These are phyloP conservation scores for Acer yangbiense DNA, from an alignment of 345 rosid species.

Conservation along the genomic window DNA sequence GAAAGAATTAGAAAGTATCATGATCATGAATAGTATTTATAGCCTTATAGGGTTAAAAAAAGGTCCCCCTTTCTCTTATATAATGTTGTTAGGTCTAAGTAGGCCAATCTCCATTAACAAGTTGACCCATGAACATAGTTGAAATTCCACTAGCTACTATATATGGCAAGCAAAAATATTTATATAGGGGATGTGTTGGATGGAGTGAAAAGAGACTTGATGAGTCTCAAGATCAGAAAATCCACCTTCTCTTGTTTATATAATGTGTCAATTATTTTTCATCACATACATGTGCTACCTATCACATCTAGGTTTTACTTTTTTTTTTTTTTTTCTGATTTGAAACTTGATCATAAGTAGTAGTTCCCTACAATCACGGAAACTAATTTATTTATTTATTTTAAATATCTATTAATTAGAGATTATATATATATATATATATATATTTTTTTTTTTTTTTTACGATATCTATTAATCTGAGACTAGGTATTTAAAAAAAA, in stretches of 20 bases:
- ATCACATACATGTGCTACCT: slow-evolving; percentile 16
- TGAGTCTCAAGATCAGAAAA: slow-evolving; percentile 15
- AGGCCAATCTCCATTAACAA: not conserved
- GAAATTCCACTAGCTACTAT: slow-evolving; percentile 7
- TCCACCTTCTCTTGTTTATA: not conserved
- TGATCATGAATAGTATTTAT: too few species aligned
- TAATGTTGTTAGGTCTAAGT: not conserved
- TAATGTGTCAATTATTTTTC: slow-evolving; percentile 14
- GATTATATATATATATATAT: too few species aligned
- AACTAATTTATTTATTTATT: too few species aligned
- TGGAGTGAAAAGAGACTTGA: not conserved
- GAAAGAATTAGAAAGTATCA: not conserved
- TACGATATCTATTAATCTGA: too few species aligned
- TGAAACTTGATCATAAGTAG: not conserved
- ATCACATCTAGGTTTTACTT: not conserved
- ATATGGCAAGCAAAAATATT: not conserved
- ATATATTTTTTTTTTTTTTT: too few species aligned
- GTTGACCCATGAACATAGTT: not conserved
- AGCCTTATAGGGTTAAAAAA: not conserved
- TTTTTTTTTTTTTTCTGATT: not conserved
- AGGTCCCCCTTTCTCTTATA: not conserved
- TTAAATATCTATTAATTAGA: too few species aligned
- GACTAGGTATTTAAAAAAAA: too few species aligned
- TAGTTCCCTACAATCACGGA: too few species aligned
- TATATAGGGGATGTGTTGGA: slow-evolving; percentile 7